Evolutionary conservation across 441 rosid species (phyloP), one percentile per base, ranked within the genome.

Genomic region (Monsonia emarginata): DNA sequence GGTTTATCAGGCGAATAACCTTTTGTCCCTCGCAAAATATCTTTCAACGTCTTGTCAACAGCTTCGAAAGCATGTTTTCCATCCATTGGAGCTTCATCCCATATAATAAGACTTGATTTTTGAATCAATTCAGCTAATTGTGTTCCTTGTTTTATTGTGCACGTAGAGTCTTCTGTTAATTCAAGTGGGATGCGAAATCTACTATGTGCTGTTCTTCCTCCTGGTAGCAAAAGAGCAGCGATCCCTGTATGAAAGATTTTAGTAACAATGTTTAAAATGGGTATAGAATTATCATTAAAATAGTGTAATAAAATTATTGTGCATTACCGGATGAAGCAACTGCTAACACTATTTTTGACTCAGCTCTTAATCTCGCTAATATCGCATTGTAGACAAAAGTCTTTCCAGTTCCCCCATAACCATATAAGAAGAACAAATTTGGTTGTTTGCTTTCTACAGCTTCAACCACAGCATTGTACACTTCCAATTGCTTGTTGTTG

Each of bases 41-140:
- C 46, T n/a, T 26, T 31, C 0, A 36, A 14, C 16, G 16, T 42
- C 18, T 42, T 10, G 54, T 65, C 60, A 10, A 65, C 6, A 8
- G 38, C 61, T 58, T 73, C 72, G 31, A 73, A 73, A 25, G 18
- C 16, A 22, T 18, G 1, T 30, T 25, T 21, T 9, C 63, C 14
- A 1, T 2, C 14, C 63, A 73, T 40, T 6, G 68, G 30, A 4
- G 64, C 65, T 21, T 61, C 71, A 66, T 66, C 69, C 65, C 32
- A 67, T 4, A 44, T 40, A 26, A 67, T 58, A 10, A 68, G 24
- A 2, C 26, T 6, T 26, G 60, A 25, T 13, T 13, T 18, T 4
- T 1, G n/a, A 0, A 68, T 18, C 19, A 60, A 27, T 4, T 60
- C 26, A 40, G 60, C 57, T 1, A 67, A 25, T 1, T 67, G 25